Evolutionary conservation across 1,284 basidiomycete genomes (phyloP), one percentile per base, ranked within the genome.

Genomic region (Papiliotrema terrestris): DNA sequence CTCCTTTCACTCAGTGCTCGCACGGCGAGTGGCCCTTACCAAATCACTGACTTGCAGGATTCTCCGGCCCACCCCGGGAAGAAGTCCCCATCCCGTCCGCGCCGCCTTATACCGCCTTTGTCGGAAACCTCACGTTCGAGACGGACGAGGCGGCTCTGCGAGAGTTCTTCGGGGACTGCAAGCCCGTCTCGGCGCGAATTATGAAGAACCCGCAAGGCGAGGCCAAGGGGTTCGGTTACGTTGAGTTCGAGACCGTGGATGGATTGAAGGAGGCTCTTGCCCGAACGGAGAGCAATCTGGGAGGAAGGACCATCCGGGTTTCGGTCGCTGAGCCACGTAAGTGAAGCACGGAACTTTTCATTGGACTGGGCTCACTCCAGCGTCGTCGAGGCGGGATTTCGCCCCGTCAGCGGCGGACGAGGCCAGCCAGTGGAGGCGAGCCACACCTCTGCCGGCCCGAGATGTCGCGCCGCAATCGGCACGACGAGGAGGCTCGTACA

Each of bases 181-280:
- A 90, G 86, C 82, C 86, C 59, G 88, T 89, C 73, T 87, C 86
- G 23, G 84, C 93, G 61, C 93, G 97, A 79, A 88, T 98, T 61
- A 94, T 98, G 74, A 88, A 83, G 67, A 93, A 94, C 68, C 83
- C 86, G 55, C 87, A 88, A 49, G 92, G 94, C 52, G 92, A 92
- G 74, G 89, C 92, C 35, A 98, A 97, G 77, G 96, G 96, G 1
- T 98, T 97, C 77, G 96, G 95, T 35, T 98, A 98, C 73, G 86
- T 98, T 61, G 95, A 99, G 74, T 98, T 98, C 70, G 83, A 81
- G 38, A 86, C 87, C 51, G 73, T 91, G 55, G 89, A 93, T 38
- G 86, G 84, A 44, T 80, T 98, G 60, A 93, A 92, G 78, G 84
- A 86, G 52, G 95, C 88, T 6, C 78, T 97, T 32, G 77, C 79